A percentile compares a stretch with the other conserved stretches of the same genome.
phyloP scores from a whole-genome alignment of 352 stramenopile genomes.

The Blastocystis sp. region DNA sequence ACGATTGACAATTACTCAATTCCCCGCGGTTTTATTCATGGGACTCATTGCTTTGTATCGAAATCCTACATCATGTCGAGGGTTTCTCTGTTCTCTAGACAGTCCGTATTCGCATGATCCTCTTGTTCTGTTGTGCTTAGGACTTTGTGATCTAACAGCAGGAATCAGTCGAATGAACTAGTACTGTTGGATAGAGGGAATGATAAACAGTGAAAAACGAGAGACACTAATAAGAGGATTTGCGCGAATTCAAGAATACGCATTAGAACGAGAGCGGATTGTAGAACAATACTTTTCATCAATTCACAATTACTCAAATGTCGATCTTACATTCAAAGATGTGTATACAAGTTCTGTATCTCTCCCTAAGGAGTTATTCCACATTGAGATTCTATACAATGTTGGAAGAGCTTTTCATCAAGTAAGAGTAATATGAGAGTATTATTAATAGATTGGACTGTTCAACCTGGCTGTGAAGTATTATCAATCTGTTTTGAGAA shows the following conservation, averaged over 20 bases:
- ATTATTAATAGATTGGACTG: neutral
- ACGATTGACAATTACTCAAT: neutral
- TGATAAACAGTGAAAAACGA: conserved; percentile 40
- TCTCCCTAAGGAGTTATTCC: neutral
- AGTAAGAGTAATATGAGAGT: neutral
- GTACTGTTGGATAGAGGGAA: neutral
- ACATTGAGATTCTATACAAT: conserved; percentile 50
- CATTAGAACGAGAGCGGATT: neutral
- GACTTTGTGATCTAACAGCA: neutral
- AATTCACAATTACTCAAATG: neutral
- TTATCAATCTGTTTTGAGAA: neutral
- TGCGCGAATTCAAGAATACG: conserved; percentile 28
- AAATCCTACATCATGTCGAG: conserved; percentile 1
- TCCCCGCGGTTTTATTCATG: neutral
- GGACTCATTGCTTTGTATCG: conserved; percentile 37
- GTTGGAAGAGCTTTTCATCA: conserved; percentile 48
- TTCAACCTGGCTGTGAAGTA: conserved; percentile 1
- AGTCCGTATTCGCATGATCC: neutral
- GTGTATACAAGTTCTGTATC: neutral
- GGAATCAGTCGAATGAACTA: conserved; percentile 25
- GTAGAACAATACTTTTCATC: neutral
- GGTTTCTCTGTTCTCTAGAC: neutral
- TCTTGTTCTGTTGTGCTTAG: neutral
- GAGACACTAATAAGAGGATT: conserved; percentile 18
- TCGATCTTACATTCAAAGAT: neutral